These are phyloP conservation scores for Suhomyces vadensis DNA, from an alignment of 805 yeast genomes.

Conservation along the genomic window DNA sequence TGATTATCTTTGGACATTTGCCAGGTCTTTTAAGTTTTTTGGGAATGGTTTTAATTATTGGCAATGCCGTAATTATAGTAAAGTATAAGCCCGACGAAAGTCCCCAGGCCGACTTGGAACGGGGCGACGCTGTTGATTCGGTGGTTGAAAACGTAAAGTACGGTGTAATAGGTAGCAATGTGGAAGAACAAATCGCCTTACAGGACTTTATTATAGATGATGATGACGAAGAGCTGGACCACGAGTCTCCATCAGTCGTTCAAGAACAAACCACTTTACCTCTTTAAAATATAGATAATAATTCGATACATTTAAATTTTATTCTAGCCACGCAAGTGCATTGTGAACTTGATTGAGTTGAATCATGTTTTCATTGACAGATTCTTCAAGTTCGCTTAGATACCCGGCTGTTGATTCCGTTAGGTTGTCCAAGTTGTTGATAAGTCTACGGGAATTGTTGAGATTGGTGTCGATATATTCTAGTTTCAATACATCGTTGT, in stretches of 20 bases:
- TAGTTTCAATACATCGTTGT: conserved; percentile 33
- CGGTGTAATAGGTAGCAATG: conserved; percentile 6
- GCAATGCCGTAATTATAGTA: conserved; percentile 63
- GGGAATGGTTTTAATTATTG: conserved; percentile 69
- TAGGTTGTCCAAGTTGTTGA: conserved; percentile 18
- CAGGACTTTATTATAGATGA: conserved; percentile 31
- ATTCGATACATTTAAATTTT: neutral
- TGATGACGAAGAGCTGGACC: conserved; percentile 21
- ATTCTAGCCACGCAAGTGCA: conserved; percentile 26
- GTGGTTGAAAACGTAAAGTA: conserved; percentile 2
- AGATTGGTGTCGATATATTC: conserved; percentile 41
- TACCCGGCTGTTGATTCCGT: conserved; percentile 11
- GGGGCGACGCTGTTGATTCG: neutral
- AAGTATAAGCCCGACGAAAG: conserved; percentile 43
- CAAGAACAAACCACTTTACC: neutral
- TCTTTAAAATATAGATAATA: neutral
- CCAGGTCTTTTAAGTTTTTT: conserved; percentile 69
- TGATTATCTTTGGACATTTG: conserved; percentile 65
- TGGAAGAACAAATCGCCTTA: conserved; percentile 22
- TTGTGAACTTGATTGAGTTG: conserved; percentile 20
- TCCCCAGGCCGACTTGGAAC: conserved; percentile 1
- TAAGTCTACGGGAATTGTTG: conserved; percentile 38
- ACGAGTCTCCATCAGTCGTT: neutral
- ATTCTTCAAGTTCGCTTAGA: conserved; percentile 8
- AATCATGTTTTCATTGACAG: conserved; percentile 18